Evolutionary conservation across 2,329 filamentous ascomycete species (phyloP).

Genomic region (Aspergillus udagawae): DNA sequence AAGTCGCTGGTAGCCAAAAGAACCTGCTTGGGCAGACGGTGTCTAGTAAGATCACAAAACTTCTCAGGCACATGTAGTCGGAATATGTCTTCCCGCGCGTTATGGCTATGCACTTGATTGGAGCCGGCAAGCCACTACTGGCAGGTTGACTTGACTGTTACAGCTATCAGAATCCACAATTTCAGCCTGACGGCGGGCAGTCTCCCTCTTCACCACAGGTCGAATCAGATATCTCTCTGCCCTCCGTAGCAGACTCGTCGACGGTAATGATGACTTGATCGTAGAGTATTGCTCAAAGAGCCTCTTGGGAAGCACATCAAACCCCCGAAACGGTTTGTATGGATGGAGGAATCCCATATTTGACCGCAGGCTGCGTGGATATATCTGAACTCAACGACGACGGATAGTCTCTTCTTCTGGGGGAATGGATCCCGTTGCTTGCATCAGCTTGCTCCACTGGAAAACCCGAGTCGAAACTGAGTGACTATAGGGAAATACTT

Average conservation of each 20-base stretch:
- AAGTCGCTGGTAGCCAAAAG: background rate
- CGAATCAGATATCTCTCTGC: background rate
- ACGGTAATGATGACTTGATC: background rate
- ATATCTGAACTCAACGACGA: background rate
- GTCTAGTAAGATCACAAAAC: background rate
- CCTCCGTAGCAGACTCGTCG: background rate
- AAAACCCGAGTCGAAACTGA: background rate
- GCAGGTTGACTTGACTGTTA: background rate
- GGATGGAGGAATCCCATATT: background rate
- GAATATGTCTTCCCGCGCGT: background rate
- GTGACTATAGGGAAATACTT: background rate
- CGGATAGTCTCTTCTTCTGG: background rate
- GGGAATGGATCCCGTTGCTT: background rate
- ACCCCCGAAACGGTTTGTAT: background rate
- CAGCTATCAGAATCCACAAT: background rate
- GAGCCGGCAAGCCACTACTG: background rate
- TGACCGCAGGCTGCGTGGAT: no score
- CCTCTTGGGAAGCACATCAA: background rate
- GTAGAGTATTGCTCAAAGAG: no score
- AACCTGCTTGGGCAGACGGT: no score
- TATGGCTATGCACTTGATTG: background rate
- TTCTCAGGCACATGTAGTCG: background rate
- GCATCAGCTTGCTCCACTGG: background rate
- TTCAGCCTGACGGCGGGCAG: background rate
- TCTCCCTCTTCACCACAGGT: background rate